These are phyloP conservation scores for Pestalotiopsis sp. DNA, from an alignment of 2,329 filamentous ascomycete species.

Conservation along the genomic window DNA sequence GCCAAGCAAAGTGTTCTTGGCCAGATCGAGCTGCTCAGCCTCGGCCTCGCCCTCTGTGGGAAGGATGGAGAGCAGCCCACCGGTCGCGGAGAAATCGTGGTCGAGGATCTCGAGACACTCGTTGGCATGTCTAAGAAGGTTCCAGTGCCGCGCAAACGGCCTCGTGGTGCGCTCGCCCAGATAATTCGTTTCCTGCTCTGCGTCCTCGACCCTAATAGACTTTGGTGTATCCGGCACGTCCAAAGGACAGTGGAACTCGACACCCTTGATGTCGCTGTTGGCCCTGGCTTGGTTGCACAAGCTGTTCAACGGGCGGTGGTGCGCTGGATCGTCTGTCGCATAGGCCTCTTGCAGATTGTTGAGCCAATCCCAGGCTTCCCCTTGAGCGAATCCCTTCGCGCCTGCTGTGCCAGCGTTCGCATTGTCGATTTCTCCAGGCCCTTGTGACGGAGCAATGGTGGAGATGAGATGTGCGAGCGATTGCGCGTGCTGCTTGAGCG, in stretches of 20 bases:
- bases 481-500: conserved; percentile 63
- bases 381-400: conserved; percentile 35
- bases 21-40: conserved; percentile 39
- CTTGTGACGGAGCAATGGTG: conserved; percentile 43
- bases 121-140: conserved; percentile 60
- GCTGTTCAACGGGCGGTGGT: conserved; percentile 48
- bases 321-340: conserved; percentile 47
- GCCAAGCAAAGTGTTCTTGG: conserved; percentile 56
- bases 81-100: conserved; percentile 58
- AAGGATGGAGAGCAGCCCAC: conserved; percentile 58
- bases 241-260: conserved; percentile 50
- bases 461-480: conserved; percentile 57
- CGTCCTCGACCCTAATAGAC: conserved; percentile 4
- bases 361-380: conserved; percentile 61
- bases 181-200: conserved; percentile 4
- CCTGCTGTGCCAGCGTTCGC: conserved; percentile 19
- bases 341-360: conserved; percentile 53
- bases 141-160: conserved; percentile 50
- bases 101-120: conserved; percentile 62
- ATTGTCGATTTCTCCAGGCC: conserved; percentile 31
- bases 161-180: conserved; percentile 22
- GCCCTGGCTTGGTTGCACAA: conserved; percentile 47
- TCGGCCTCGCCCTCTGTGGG: conserved; percentile 42
- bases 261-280: conserved; percentile 43
- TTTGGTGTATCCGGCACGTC: conserved; percentile 22